These are phyloP conservation scores for Penicillium mononematosum DNA, from an alignment of 495 filamentous ascomycete species.

Conservation along the genomic window DNA sequence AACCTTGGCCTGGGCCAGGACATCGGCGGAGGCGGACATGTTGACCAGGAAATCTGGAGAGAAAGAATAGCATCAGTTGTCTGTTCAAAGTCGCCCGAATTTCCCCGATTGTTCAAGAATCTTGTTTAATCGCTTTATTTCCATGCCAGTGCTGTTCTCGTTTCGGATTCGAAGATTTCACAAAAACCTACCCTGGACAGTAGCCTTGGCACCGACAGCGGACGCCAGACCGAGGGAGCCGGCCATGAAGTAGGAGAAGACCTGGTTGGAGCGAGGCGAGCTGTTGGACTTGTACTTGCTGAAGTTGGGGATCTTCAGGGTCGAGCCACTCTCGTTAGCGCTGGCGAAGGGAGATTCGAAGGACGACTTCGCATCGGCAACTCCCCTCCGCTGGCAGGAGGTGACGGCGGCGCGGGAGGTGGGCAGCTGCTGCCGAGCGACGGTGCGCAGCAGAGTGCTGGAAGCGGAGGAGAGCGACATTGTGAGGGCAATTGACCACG, in stretches of 20 bases:
- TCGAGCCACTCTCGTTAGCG: constrained; percentile 43
- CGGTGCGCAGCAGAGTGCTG: constrained; percentile 49
- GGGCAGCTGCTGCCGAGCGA: constrained; percentile 50
- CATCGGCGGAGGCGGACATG: constrained; percentile 99
- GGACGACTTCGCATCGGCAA: constrained; percentile 47
- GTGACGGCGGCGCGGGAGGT: constrained; percentile 47
- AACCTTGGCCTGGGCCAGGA: constrained; percentile 98
- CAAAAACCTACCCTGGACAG: constrained; percentile 80
- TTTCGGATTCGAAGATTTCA: constrained; percentile 7
- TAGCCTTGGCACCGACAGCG: constrained; percentile 92
- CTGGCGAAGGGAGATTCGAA: constrained; percentile 53
- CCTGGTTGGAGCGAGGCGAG: constrained; percentile 65
- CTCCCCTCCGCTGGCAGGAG: constrained; percentile 49
- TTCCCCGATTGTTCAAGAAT: neutral
- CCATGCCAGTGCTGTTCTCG: constrained; percentile 2
- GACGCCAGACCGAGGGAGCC: constrained; percentile 88
- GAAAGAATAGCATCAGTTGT: constrained; percentile 25
- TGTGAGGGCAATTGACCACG: constrained; percentile 41
- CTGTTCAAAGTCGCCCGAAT: constrained; percentile 20
- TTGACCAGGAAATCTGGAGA: constrained; percentile 93
- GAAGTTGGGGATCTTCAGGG: constrained; percentile 83
- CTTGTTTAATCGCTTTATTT: constrained; percentile 2
- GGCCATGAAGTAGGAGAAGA: constrained; percentile 98
- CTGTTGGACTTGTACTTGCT: constrained; percentile 76
- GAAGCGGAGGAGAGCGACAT: constrained; percentile 52